Conservation (phyloP, 1,139 yeast species). For the Yamadazyma friedrichii region DNA sequence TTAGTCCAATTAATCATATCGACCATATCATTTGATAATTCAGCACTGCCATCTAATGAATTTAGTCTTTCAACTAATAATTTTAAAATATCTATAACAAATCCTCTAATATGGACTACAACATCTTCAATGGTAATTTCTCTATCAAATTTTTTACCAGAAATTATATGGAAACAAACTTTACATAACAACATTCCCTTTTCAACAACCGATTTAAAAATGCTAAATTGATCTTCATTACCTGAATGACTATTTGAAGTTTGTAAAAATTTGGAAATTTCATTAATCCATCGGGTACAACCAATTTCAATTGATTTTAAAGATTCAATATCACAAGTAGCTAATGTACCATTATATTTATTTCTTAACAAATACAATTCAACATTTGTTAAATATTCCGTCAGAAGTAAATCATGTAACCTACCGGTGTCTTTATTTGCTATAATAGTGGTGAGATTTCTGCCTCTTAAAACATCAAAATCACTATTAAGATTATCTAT, state of each 20-base stretch:
- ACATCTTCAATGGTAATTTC: constrained; percentile 5
- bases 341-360: background rate
- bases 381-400: constrained; percentile 3
- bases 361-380: constrained; percentile 4
- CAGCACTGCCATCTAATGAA: background rate
- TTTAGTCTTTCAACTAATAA: background rate
- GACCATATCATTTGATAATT: background rate
- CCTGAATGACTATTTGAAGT: background rate
- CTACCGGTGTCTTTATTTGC: too few species aligned
- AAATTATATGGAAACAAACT: constrained; percentile 6
- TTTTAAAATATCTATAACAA: background rate
- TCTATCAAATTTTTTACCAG: background rate
- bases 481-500: too few species aligned
- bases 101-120: background rate
- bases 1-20: constrained; percentile 4
- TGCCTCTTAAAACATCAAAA: too few species aligned
- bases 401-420: background rate
- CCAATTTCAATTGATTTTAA: constrained; percentile 3
- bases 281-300: constrained; percentile 1
- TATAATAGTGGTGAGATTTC: too few species aligned
- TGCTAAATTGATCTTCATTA: too few species aligned
- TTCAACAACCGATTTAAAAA: background rate
- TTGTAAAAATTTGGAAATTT: background rate
- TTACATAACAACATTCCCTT: constrained; percentile 3
- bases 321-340: background rate